phyloP scores from a whole-genome alignment of 108 stramenopile genomes.

The Skeletonema marinoi region DNA sequence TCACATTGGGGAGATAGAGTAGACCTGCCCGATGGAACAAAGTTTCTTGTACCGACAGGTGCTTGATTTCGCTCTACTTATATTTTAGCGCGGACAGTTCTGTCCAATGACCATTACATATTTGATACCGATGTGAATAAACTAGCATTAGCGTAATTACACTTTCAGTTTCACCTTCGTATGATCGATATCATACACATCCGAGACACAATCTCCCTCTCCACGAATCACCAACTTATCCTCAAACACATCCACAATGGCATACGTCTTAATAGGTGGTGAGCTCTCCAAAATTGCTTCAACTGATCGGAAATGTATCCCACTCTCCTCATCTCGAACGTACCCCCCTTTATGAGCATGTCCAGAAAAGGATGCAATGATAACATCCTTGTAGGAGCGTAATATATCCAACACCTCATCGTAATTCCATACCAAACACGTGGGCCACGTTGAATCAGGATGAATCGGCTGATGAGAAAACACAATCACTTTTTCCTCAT shows the following conservation, averaged over 20 bases:
- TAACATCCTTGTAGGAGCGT: constrained; percentile 59
- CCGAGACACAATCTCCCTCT: constrained; percentile 74
- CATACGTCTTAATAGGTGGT: constrained; percentile 69
- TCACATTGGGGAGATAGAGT: constrained; percentile 37
- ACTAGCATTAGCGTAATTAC: too few species aligned
- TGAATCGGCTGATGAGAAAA: constrained; percentile 81
- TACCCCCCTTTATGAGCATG: constrained; percentile 90
- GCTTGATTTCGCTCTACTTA: constrained; percentile 9
- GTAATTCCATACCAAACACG: constrained; percentile 86
- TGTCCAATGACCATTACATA: too few species aligned
- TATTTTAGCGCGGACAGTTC: too few species aligned
- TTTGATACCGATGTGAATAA: too few species aligned
- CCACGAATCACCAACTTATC: constrained; percentile 68
- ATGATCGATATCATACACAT: constrained; percentile 72
- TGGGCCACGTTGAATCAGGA: constrained; percentile 61
- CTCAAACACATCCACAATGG: constrained; percentile 64
- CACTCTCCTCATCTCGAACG: constrained; percentile 63
- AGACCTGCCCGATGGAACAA: constrained; percentile 31
- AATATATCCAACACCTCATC: constrained; percentile 61
- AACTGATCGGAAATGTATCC: constrained; percentile 84
- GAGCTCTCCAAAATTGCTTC: constrained; percentile 81
- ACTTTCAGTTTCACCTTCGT: neutral
- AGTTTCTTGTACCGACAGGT: constrained; percentile 33
- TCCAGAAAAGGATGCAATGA: constrained; percentile 74
- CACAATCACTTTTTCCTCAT: constrained; percentile 64